Conservation (phyloP, 495 filamentous ascomycete genomes). For the Immersiella caudata region DNA sequence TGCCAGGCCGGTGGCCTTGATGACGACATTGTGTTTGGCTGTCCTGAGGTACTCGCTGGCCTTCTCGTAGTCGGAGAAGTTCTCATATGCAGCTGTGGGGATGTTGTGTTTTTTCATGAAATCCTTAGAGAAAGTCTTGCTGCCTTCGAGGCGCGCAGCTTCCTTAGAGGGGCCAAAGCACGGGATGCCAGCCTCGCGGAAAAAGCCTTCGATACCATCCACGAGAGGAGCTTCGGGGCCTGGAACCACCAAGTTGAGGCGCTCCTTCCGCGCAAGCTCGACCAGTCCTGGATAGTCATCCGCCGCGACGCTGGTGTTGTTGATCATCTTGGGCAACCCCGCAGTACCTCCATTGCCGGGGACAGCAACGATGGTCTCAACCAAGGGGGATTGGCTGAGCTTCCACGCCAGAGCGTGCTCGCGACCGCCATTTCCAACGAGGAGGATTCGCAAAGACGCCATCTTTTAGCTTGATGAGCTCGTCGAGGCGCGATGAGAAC, state of each 20-base stretch:
- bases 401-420: constrained; percentile 98
- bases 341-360: constrained; percentile 93
- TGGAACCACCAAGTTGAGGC: constrained; percentile 83
- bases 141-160: constrained; percentile 91
- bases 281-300: constrained; percentile 80
- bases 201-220: constrained; percentile 82
- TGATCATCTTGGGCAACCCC: constrained; percentile 68
- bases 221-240: constrained; percentile 96
- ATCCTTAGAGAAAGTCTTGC: constrained; percentile 96
- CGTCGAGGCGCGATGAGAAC: neutral
- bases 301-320: constrained; percentile 65
- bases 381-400: constrained; percentile 73
- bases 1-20: constrained; percentile 86
- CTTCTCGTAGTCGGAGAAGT: constrained; percentile 79
- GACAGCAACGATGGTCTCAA: constrained; percentile 66
- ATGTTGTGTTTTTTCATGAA: constrained; percentile 94
- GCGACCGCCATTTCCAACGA: constrained; percentile 90
- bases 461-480: constrained; percentile 10
- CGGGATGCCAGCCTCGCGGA: constrained; percentile 74
- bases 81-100: constrained; percentile 86
- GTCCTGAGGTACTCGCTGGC: constrained; percentile 76
- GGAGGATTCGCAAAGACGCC: constrained; percentile 63
- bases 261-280: constrained; percentile 68
- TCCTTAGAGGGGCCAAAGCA: constrained; percentile 86
- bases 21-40: constrained; percentile 75